phyloP scores from a whole-genome alignment of 148 eudicot species.

The Nepenthes gracilis region DNA sequence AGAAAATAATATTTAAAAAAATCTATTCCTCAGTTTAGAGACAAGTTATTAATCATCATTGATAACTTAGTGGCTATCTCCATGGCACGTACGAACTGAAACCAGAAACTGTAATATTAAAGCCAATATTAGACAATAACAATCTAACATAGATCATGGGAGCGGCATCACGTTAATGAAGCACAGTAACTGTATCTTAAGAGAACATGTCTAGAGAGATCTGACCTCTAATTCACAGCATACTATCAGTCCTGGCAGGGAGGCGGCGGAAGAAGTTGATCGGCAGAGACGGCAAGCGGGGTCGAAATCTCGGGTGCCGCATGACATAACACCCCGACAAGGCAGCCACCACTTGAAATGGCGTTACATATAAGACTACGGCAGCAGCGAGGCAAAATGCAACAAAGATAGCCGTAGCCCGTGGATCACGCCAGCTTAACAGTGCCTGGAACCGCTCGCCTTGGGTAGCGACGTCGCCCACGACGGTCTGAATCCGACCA shows the following conservation, averaged over 20 bases:
- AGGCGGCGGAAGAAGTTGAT: conserved; percentile 56
- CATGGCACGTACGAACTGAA: too few species aligned
- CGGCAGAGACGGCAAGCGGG: conserved; percentile 37
- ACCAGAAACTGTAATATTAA: too few species aligned
- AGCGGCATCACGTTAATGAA: too few species aligned
- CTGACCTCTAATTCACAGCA: conserved; percentile 25
- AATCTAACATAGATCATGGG: too few species aligned
- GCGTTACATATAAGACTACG: conserved; percentile 38
- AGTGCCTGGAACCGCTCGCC: conserved; percentile 53
- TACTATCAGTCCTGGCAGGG: conserved; percentile 57
- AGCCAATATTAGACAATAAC: too few species aligned
- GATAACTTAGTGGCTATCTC: too few species aligned
- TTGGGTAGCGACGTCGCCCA: conserved; percentile 56
- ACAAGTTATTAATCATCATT: too few species aligned
- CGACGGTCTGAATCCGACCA: conserved; percentile 46
- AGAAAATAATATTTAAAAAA: too few species aligned
- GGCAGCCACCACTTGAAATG: conserved; percentile 41
- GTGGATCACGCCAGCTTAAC: conserved; percentile 68
- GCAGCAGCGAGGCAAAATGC: conserved; percentile 45
- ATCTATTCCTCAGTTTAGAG: too few species aligned
- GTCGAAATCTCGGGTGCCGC: conserved; percentile 62
- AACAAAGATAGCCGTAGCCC: conserved; percentile 46
- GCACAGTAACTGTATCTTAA: too few species aligned
- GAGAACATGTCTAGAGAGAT: background rate
- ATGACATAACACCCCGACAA: conserved; percentile 30